Percentiles rank a stretch among this genome's conserved stretches.
Evolutionary conservation across 2,329 filamentous ascomycete genomes (phyloP).

Genomic region (Verticillium albo-atrum): DNA sequence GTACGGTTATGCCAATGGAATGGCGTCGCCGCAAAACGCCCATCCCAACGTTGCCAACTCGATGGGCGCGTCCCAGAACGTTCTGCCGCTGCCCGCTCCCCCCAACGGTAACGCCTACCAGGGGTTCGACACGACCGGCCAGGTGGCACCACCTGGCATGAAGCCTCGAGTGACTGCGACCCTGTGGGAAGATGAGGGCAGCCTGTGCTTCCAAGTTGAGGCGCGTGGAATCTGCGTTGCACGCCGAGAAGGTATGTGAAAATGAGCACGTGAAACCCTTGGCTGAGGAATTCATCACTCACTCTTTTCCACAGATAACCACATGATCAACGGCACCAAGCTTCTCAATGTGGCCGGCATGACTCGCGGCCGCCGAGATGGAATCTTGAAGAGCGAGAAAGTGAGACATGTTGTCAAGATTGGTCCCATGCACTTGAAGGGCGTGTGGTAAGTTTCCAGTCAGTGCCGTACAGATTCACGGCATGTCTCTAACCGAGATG

Average conservation of each 20-base stretch:
- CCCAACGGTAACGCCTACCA: slow-evolving; percentile 54
- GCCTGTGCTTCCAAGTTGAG: slow-evolving; percentile 95
- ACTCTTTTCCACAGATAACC: slow-evolving; percentile 64
- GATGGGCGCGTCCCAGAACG: slow-evolving; percentile 58
- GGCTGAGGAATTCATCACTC: not conserved
- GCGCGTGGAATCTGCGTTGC: slow-evolving; percentile 95
- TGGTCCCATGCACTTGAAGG: slow-evolving; percentile 97
- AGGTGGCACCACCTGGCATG: slow-evolving; percentile 87
- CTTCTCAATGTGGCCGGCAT: slow-evolving; percentile 95
- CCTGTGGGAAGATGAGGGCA: slow-evolving; percentile 97
- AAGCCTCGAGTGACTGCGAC: slow-evolving; percentile 96
- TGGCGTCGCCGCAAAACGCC: slow-evolving; percentile 73
- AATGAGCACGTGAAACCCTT: not conserved
- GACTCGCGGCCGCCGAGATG: slow-evolving; percentile 91
- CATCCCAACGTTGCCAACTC: slow-evolving; percentile 65
- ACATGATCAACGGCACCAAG: slow-evolving; percentile 99
- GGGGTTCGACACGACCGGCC: slow-evolving; percentile 78
- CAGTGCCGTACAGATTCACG: not conserved
- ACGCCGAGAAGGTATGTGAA: slow-evolving; percentile 72
- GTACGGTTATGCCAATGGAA: slow-evolving; percentile 72
- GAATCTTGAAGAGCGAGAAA: slow-evolving; percentile 97
- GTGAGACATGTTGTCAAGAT: slow-evolving; percentile 97
- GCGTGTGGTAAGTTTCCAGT: slow-evolving; percentile 72
- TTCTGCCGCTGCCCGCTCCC: slow-evolving; percentile 63
- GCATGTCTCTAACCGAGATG: not conserved